Base-by-base conservation (phyloP, 208 protist species). In the Spironucleus salmonicida region DNA sequence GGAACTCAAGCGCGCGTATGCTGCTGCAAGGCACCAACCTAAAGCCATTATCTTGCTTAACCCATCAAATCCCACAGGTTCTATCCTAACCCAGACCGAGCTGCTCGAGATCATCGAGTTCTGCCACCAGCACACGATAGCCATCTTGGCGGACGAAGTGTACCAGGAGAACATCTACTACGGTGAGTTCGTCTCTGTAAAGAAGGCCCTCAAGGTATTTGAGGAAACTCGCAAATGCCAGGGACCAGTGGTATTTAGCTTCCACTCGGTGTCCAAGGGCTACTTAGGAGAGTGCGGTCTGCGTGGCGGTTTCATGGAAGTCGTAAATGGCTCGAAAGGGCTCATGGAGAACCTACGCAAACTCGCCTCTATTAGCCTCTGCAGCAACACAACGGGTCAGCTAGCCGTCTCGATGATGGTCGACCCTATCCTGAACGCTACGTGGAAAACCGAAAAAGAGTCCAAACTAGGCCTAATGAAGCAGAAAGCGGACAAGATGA, bases 231-330 rank as follows among this genome's bases (percentile, higher is more conserved):
- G 45, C 23, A 38, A 38, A 26, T 32, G 64, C 27, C 9, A 90
- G 84, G 84, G 78, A 49, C 41, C 61, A n/a, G 35, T 90, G 78
- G 88, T 98, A 53, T 62, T 93, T 49, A 97, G 93, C 62, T 95
- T 98, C 83, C 93, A 98, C 86, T 95, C 90, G 9, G 89, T 92
- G 34, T 97, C 93, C 59, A 99, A 99, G 84, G 96, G 95, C 29
- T 86, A 96, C 67, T 58, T 74, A 32, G 82, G 80, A 23, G 82
- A 83, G 81, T 98, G 96, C 82, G 96, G 96, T 40, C 84, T 89
- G 42, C 86, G 96, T 76, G 95, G 94, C 23, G 96, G 96, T 19
- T 99, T 97, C 84, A 87, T 98, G 74, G 88, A 97, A 71, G 27
- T 93, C 32, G 67, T 81, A 59, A 91, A 92, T 69, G 71, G 91